phyloP scores from a whole-genome alignment of 116 monocot species.

The Cymodocea nodosa region DNA sequence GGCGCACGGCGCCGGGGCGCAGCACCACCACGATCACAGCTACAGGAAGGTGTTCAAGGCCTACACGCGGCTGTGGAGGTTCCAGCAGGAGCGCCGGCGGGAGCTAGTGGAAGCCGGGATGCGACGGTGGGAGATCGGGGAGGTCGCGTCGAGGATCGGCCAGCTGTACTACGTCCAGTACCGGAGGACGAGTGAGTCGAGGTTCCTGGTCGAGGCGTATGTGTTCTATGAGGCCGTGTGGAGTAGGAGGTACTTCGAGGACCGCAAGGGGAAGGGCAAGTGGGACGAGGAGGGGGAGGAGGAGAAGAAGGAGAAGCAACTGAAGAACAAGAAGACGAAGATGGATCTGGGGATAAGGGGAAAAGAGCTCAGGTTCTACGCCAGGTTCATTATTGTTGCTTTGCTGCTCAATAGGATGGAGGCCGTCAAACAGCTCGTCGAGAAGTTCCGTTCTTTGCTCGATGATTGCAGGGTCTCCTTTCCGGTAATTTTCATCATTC shows the following conservation, averaged over 20 bases:
- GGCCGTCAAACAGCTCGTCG: constrained; percentile 33
- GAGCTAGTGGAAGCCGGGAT: constrained; percentile 61
- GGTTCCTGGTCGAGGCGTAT: constrained; percentile 78
- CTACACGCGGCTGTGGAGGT: constrained; percentile 79
- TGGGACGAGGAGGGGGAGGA: constrained; percentile 21
- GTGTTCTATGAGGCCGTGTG: constrained; percentile 96
- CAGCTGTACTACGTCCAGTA: constrained; percentile 94
- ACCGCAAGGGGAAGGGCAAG: constrained; percentile 6
- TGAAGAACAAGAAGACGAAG: constrained; percentile 3
- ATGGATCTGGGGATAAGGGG: constrained; percentile 41
- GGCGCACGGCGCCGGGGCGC: constrained; percentile 24
- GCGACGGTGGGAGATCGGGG: constrained; percentile 79
- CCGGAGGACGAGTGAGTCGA: constrained; percentile 69
- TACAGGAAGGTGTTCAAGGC: constrained; percentile 70
- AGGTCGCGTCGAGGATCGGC: constrained; percentile 95
- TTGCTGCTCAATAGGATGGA: constrained; percentile 44
- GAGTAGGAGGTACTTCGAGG: constrained; percentile 68
- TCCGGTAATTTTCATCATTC: constrained; percentile 22
- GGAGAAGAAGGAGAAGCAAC: neutral
- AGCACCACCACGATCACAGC: constrained; percentile 28
- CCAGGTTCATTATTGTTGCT: constrained; percentile 54
- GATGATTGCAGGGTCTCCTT: constrained; percentile 45
- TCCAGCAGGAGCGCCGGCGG: constrained; percentile 62
- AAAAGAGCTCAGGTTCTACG: constrained; percentile 68
- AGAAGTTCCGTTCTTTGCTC: constrained; percentile 37